These are phyloP conservation scores for Colletotrichum sojae DNA, from an alignment of 2,329 filamentous ascomycete genomes.

Conservation along the genomic window DNA sequence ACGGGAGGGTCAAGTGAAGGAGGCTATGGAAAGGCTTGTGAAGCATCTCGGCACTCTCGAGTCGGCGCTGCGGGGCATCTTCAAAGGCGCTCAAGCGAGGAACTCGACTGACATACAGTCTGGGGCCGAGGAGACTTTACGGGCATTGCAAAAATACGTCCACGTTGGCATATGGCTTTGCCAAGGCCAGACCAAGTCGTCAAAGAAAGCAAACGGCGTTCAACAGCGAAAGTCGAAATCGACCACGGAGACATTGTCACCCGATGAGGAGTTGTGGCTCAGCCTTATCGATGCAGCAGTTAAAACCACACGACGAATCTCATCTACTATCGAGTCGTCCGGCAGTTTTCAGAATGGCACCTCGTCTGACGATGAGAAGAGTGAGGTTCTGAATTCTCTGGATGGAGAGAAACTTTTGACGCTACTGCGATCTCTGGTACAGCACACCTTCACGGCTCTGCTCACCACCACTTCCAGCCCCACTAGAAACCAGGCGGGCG, in stretches of 20 bases:
- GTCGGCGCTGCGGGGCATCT: constrained; percentile 80
- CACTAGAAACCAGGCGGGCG: constrained; percentile 49
- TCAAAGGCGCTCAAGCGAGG: constrained; percentile 72
- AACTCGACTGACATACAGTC: constrained; percentile 69
- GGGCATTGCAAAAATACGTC: constrained; percentile 87
- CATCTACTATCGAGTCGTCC: constrained; percentile 65
- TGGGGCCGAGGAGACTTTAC: constrained; percentile 80
- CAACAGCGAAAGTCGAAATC: constrained; percentile 65
- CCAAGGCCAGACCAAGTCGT: constrained; percentile 82
- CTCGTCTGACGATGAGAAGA: constrained; percentile 44
- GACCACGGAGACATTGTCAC: constrained; percentile 60
- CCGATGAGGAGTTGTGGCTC: constrained; percentile 72
- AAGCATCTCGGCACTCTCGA: constrained; percentile 85
- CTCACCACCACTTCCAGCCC: constrained; percentile 79
- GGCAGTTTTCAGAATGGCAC: constrained; percentile 38
- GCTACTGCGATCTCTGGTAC: constrained; percentile 83
- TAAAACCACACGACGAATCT: constrained; percentile 75
- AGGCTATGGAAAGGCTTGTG: constrained; percentile 89
- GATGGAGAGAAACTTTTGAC: constrained; percentile 74
- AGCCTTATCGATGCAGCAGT: constrained; percentile 73
- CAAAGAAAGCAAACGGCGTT: constrained; percentile 60
- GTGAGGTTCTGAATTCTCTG: constrained; percentile 48
- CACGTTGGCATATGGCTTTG: constrained; percentile 97
- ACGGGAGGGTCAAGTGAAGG: constrained; percentile 84
- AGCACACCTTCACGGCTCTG: constrained; percentile 90